Evolutionary conservation across 306 rosid species (phyloP).

Genomic region (Begonia fuchsioides): DNA sequence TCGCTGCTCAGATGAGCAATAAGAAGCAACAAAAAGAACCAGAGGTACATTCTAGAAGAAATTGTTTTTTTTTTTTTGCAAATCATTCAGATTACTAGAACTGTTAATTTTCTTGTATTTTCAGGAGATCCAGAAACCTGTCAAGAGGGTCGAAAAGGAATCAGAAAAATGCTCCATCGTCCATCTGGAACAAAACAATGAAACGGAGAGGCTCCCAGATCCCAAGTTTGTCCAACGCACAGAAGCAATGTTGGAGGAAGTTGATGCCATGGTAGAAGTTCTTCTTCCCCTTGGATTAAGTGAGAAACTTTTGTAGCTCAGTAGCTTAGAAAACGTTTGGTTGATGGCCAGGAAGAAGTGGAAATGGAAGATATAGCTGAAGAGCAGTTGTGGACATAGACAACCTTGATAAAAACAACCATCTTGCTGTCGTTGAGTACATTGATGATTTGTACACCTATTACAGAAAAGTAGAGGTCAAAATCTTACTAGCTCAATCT

Average conservation of each 20-base stretch:
- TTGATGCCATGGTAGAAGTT: conserved; percentile 30
- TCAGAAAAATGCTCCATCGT: conserved; percentile 15
- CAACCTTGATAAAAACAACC: conserved; percentile 16
- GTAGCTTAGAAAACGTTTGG: no score
- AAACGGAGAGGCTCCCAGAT: conserved; percentile 9
- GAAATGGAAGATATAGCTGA: conserved; percentile 37
- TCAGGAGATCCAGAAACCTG: conserved; percentile 14
- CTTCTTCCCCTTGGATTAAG: no score
- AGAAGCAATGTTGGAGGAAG: conserved; percentile 42
- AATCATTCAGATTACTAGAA: no score
- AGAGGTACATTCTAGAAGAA: conserved; percentile 9
- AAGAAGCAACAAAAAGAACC: conserved; percentile 12
- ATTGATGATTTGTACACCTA: conserved; percentile 29
- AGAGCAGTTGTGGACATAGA: conserved; percentile 34
- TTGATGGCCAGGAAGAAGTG: conserved; percentile 22
- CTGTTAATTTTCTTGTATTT: background rate
- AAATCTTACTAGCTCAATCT: background rate
- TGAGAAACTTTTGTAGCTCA: no score
- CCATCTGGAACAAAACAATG: conserved; percentile 20
- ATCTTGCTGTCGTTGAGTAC: conserved; percentile 35
- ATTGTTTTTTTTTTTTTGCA: no score
- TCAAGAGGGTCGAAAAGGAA: conserved; percentile 11
- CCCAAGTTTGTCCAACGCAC: conserved; percentile 51
- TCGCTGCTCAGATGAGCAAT: conserved; percentile 34
- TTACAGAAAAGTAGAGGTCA: conserved; percentile 40